phyloP scores from a whole-genome alignment of 352 stramenopile species.

The Plasmopara halstedii region DNA sequence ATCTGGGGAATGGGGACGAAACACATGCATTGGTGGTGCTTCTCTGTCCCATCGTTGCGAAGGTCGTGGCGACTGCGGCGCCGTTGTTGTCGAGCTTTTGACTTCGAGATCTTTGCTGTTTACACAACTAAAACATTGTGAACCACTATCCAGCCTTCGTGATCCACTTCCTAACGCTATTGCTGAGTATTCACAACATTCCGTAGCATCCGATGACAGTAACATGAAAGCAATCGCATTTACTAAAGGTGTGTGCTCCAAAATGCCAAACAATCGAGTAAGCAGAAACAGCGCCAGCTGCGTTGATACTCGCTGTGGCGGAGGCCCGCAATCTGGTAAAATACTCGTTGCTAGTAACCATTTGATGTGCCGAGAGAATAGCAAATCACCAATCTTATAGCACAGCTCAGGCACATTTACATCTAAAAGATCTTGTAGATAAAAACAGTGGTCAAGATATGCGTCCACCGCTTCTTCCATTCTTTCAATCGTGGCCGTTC shows the following conservation, averaged over 20 bases:
- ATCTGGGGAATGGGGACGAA: slow-evolving; percentile 43
- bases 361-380: slow-evolving; percentile 68
- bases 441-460: slow-evolving; percentile 83
- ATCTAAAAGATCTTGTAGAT: slow-evolving; percentile 77
- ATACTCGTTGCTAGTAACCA: slow-evolving; percentile 61
- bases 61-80: slow-evolving; percentile 7
- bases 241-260: slow-evolving; percentile 75
- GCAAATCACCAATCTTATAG: slow-evolving; percentile 66
- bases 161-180: slow-evolving; percentile 49
- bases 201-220: slow-evolving; percentile 47
- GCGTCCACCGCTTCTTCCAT: slow-evolving; percentile 72
- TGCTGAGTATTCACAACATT: slow-evolving; percentile 53
- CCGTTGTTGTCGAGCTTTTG: slow-evolving; percentile 3
- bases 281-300: slow-evolving; percentile 71
- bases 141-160: slow-evolving; percentile 11
- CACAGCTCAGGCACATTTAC: slow-evolving; percentile 78
- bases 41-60: slow-evolving; percentile 26
- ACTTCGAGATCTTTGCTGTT: slow-evolving; percentile 11
- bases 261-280: slow-evolving; percentile 57
- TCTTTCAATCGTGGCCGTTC: slow-evolving; percentile 45
- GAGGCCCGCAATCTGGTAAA: slow-evolving; percentile 65
- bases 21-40: slow-evolving; percentile 31
- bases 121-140: slow-evolving; percentile 4
- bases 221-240: slow-evolving; percentile 78
- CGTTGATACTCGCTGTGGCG: slow-evolving; percentile 66